Evolutionary conservation across 2,329 filamentous ascomycete genomes (phyloP).

Genomic region (Penicillium verrucosum): DNA sequence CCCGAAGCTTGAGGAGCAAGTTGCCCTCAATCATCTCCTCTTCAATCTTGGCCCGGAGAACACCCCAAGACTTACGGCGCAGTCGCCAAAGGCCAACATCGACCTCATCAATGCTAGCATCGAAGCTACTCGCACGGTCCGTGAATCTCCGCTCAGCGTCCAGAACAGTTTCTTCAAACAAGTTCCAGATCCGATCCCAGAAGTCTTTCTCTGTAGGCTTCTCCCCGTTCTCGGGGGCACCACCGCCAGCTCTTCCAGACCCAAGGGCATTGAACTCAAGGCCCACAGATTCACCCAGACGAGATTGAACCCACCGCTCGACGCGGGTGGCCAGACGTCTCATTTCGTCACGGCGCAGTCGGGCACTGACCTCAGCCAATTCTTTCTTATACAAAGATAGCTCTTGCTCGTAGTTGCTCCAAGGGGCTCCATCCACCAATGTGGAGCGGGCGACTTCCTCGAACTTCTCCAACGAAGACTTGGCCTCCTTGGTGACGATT

Average conservation of each 20-base stretch:
- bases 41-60: conserved; percentile 83
- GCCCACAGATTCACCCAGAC: conserved; percentile 81
- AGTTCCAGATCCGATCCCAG: conserved; percentile 92
- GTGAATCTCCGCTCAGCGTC: conserved; percentile 84
- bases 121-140: conserved; percentile 86
- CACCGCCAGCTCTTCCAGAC: conserved; percentile 76
- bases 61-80: conserved; percentile 90
- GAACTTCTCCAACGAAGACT: conserved; percentile 70
- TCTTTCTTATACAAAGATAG: conserved; percentile 81
- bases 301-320: conserved; percentile 88
- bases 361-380: conserved; percentile 79
- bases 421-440: conserved; percentile 72
- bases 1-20: conserved; percentile 86
- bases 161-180: conserved; percentile 76
- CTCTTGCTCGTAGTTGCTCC: conserved; percentile 85
- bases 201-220: conserved; percentile 78
- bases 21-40: conserved; percentile 99
- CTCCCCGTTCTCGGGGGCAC: conserved; percentile 73
- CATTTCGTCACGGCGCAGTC: conserved; percentile 93
- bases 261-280: conserved; percentile 96
- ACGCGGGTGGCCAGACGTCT: conserved; percentile 83
- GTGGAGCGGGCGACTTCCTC: conserved; percentile 71
- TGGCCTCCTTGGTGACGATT: conserved; percentile 82
- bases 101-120: conserved; percentile 86
- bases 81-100: conserved; percentile 90